Conservation (phyloP, 2,329 filamentous ascomycete species). For the Exophiala alcalophila region DNA sequence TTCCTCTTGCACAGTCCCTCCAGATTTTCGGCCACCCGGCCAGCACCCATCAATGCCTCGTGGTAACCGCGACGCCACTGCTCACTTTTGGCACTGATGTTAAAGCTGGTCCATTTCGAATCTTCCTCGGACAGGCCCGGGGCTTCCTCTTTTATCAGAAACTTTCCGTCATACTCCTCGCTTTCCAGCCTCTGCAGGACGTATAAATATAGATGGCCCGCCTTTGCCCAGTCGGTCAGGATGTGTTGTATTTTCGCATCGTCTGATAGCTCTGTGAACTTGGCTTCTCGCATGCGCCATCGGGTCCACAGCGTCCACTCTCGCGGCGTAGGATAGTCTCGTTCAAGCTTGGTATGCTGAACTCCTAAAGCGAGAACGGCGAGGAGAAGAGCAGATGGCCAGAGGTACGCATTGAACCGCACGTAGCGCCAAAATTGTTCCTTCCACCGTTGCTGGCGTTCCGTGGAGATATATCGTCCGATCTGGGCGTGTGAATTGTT, state of each 20-base stretch:
- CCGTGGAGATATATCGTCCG: slow-evolving; percentile 74
- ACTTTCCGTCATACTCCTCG: slow-evolving; percentile 63
- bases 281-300: slow-evolving; percentile 63
- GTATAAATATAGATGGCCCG: slow-evolving; percentile 59
- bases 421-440: slow-evolving; percentile 69
- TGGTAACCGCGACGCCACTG: slow-evolving; percentile 85
- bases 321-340: slow-evolving; percentile 72
- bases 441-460: slow-evolving; percentile 55
- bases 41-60: slow-evolving; percentile 73
- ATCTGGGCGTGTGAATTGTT: slow-evolving; percentile 56
- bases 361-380: slow-evolving; percentile 63
- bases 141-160: slow-evolving; percentile 55
- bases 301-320: slow-evolving; percentile 76
- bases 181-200: slow-evolving; percentile 69
- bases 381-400: slow-evolving; percentile 60
- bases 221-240: slow-evolving; percentile 66
- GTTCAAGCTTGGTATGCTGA: slow-evolving; percentile 72
- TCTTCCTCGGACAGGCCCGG: slow-evolving; percentile 56
- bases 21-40: slow-evolving; percentile 72
- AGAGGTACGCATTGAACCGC: slow-evolving; percentile 68
- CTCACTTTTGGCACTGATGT: slow-evolving; percentile 73
- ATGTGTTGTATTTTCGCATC: slow-evolving; percentile 53
- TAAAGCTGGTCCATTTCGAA: slow-evolving; percentile 39
- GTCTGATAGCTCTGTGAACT: slow-evolving; percentile 52
- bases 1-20: slow-evolving; percentile 70